These are phyloP conservation scores for Panicum hallii DNA, from an alignment of 202 grass and related monocot species.

Conservation along the genomic window DNA sequence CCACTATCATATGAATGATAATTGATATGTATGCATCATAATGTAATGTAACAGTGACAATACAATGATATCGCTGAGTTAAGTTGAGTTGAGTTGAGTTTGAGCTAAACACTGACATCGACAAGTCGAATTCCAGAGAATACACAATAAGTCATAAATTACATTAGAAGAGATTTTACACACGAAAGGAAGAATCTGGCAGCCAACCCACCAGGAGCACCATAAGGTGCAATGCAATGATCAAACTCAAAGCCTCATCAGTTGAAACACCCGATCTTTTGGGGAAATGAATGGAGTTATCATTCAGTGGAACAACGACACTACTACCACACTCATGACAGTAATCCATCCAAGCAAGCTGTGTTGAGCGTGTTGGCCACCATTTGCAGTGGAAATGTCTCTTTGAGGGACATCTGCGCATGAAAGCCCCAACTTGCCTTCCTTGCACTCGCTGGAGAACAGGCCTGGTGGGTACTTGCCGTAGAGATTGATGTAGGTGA, in stretches of 20 bases:
- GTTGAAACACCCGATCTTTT: slow-evolving; percentile 24
- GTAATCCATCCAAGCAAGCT: slow-evolving; percentile 44
- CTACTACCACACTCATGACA: slow-evolving; percentile 40
- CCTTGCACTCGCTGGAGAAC: slow-evolving; percentile 75
- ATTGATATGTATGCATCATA: background rate
- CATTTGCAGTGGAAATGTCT: background rate
- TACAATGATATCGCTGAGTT: background rate
- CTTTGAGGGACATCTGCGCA: slow-evolving; percentile 36
- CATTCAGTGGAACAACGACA: slow-evolving; percentile 51
- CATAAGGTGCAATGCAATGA: slow-evolving; percentile 6
- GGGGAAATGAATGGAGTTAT: slow-evolving; percentile 8
- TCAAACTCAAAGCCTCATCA: slow-evolving; percentile 34
- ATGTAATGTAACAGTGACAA: slow-evolving; percentile 7
- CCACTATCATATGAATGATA: background rate
- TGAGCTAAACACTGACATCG: background rate
- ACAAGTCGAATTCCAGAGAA: slow-evolving; percentile 28
- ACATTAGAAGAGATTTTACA: slow-evolving; percentile 46
- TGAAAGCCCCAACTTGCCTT: slow-evolving; percentile 69
- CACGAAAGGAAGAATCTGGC: background rate
- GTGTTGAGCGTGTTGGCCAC: slow-evolving; percentile 10
- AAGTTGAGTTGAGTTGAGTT: background rate
- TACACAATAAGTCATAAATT: slow-evolving; percentile 21
- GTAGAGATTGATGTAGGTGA: slow-evolving; percentile 87
- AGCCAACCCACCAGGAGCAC: background rate
- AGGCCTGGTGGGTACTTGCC: slow-evolving; percentile 93